phyloP scores from a whole-genome alignment of 345 rosid species.

The Iberis pinnata region DNA sequence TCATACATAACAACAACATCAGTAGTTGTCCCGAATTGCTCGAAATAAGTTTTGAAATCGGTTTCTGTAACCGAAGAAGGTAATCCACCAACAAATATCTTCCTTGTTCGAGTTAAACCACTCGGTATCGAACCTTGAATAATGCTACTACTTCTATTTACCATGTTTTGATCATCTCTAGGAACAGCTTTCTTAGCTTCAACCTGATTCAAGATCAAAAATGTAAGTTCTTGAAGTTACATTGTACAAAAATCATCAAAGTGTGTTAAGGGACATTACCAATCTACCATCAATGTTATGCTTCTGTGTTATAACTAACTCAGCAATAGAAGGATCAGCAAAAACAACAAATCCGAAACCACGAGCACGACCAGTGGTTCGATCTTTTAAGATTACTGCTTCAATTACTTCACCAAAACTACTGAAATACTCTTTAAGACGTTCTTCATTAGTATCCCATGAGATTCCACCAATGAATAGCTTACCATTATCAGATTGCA shows the following conservation, averaged over 20 bases:
- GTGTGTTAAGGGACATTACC: slow-evolving; percentile 36
- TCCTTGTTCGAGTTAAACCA: slow-evolving; percentile 65
- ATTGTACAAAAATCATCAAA: slow-evolving; percentile 15
- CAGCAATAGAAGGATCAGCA: slow-evolving; percentile 84
- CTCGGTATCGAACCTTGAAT: slow-evolving; percentile 66
- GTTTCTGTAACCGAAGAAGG: slow-evolving; percentile 63
- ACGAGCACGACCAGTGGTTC: slow-evolving; percentile 96
- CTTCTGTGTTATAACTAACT: slow-evolving; percentile 71
- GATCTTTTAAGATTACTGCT: slow-evolving; percentile 96
- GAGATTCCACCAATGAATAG: slow-evolving; percentile 95
- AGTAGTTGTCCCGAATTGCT: slow-evolving; percentile 74
- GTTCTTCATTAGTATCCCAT: slow-evolving; percentile 97
- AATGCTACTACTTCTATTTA: slow-evolving; percentile 41
- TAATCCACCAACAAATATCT: slow-evolving; percentile 91
- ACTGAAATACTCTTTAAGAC: slow-evolving; percentile 83
- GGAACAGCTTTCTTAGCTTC: slow-evolving; percentile 98
- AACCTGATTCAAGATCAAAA: slow-evolving; percentile 45
- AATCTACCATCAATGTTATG: slow-evolving; percentile 92
- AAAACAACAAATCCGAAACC: slow-evolving; percentile 96
- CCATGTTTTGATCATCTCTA: slow-evolving; percentile 75
- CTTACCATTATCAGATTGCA: slow-evolving; percentile 93
- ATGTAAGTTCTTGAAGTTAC: slow-evolving; percentile 6
- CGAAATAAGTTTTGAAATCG: slow-evolving; percentile 76
- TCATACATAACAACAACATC: slow-evolving; percentile 99
- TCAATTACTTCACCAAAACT: slow-evolving; percentile 88